These are phyloP conservation scores for Maudiozyma turicensis DNA, from an alignment of 805 yeast genomes.

Conservation along the genomic window DNA sequence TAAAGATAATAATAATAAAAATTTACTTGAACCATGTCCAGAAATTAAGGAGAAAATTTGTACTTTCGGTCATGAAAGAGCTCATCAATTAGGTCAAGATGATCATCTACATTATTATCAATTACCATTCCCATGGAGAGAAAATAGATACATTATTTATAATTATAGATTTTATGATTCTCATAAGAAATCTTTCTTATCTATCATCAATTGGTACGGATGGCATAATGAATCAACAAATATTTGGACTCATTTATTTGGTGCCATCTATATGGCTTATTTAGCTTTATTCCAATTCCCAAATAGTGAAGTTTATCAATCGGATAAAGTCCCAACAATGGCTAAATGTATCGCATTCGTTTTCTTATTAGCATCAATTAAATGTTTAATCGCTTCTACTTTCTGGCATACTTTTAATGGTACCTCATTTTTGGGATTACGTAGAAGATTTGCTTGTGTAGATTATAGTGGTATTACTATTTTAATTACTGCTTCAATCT, in stretches of 20 bases:
- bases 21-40: slow-evolving; percentile 1
- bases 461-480: slow-evolving; percentile 93
- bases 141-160: slow-evolving; percentile 70
- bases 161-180: slow-evolving; percentile 78
- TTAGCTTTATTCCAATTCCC: slow-evolving; percentile 59
- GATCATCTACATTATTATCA: slow-evolving; percentile 70
- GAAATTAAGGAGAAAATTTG: slow-evolving; percentile 19
- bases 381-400: slow-evolving; percentile 70
- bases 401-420: slow-evolving; percentile 90
- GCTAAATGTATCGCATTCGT: slow-evolving; percentile 40
- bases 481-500: slow-evolving; percentile 77
- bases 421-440: slow-evolving; percentile 49
- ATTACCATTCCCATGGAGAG: slow-evolving; percentile 88
- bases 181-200: slow-evolving; percentile 48
- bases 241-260: slow-evolving; percentile 86
- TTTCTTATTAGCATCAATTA: slow-evolving; percentile 62
- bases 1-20: neutral
- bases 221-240: slow-evolving; percentile 84
- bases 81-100: slow-evolving; percentile 33
- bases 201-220: slow-evolving; percentile 40
- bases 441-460: slow-evolving; percentile 79
- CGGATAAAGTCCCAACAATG: slow-evolving; percentile 34
- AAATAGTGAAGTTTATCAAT: slow-evolving; percentile 38
- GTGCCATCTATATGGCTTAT: slow-evolving; percentile 49
- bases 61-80: slow-evolving; percentile 39